phyloP scores from a whole-genome alignment of 345 rosid species.

The Leavenworthia alabamica region DNA sequence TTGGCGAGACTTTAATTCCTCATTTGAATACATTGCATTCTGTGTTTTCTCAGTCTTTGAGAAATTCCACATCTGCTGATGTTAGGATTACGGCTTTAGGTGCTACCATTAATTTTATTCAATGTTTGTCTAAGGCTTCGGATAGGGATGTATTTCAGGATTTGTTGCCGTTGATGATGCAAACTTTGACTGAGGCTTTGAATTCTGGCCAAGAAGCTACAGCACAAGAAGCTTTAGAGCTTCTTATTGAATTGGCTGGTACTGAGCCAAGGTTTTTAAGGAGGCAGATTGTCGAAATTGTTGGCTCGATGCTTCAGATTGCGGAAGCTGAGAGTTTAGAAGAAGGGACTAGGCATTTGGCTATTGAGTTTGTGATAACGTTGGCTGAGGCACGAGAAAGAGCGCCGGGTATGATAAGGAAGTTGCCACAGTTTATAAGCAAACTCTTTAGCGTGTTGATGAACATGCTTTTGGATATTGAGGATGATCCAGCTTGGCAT shows the following conservation, averaged over 20 bases:
- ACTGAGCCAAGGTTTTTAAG: constrained; percentile 56
- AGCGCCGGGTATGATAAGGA: constrained; percentile 77
- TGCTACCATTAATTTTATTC: constrained; percentile 50
- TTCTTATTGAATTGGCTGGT: constrained; percentile 60
- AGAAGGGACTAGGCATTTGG: constrained; percentile 62
- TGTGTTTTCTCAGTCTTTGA: constrained; percentile 45
- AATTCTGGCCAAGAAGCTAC: constrained; percentile 50
- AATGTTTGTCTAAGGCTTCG: constrained; percentile 38
- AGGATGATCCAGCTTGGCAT: constrained; percentile 66
- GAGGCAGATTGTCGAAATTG: constrained; percentile 53
- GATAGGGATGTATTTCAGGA: constrained; percentile 61
- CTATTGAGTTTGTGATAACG: constrained; percentile 53
- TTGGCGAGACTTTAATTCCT: constrained; percentile 45
- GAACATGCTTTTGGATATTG: constrained; percentile 55
- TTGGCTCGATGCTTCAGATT: constrained; percentile 63
- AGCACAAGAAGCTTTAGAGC: constrained; percentile 66
- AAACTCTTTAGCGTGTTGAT: constrained; percentile 49
- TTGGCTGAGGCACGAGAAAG: constrained; percentile 67
- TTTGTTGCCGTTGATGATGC: constrained; percentile 55
- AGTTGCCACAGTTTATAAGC: constrained; percentile 62
- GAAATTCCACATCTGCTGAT: constrained; percentile 31
- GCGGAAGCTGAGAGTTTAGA: constrained; percentile 63
- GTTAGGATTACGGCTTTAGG: constrained; percentile 51
- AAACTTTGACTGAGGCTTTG: constrained; percentile 58
- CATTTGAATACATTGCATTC: constrained; percentile 41